Percentiles rank a stretch among this genome's conserved stretches.
These are phyloP conservation scores for Pterocarpus macrocarpus DNA, from an alignment of 306 rosid genomes.

Conservation along the genomic window DNA sequence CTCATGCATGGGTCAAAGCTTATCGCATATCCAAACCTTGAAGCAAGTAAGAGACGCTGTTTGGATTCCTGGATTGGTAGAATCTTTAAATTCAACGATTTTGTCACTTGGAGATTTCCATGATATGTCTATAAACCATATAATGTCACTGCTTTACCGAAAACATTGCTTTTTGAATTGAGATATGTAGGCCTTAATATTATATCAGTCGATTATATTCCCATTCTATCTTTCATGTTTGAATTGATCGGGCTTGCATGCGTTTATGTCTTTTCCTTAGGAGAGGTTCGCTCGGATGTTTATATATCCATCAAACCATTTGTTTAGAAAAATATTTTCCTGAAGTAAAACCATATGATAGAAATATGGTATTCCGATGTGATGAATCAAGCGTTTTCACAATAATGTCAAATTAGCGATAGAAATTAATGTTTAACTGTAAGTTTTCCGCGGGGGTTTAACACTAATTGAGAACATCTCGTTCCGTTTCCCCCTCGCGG, in stretches of 20 bases:
- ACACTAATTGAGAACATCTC: no score
- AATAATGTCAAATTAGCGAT: no score
- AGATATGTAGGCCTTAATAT: conserved; percentile 1
- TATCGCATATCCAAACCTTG: conserved; percentile 60
- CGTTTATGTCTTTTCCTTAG: background rate
- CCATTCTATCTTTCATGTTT: background rate
- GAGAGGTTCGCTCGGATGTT: no score
- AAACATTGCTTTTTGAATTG: conserved; percentile 43
- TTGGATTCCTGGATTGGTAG: conserved; percentile 67
- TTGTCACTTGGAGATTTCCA: conserved; percentile 32
- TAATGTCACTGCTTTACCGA: conserved; percentile 63
- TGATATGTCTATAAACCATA: conserved; percentile 42
- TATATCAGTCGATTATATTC: background rate
- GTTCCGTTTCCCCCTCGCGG: no score
- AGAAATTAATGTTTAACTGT: no score
- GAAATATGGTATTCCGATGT: no score
- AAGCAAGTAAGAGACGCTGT: conserved; percentile 66
- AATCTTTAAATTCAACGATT: conserved; percentile 53
- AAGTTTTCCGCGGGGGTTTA: no score
- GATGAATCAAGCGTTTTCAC: no score
- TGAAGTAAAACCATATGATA: no score
- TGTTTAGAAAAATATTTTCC: no score
- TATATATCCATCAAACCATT: no score
- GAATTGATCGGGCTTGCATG: background rate
- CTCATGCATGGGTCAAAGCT: conserved; percentile 68